phyloP scores from a whole-genome alignment of 768 basidiomycete species.

The Pulveroboletus sp. region DNA sequence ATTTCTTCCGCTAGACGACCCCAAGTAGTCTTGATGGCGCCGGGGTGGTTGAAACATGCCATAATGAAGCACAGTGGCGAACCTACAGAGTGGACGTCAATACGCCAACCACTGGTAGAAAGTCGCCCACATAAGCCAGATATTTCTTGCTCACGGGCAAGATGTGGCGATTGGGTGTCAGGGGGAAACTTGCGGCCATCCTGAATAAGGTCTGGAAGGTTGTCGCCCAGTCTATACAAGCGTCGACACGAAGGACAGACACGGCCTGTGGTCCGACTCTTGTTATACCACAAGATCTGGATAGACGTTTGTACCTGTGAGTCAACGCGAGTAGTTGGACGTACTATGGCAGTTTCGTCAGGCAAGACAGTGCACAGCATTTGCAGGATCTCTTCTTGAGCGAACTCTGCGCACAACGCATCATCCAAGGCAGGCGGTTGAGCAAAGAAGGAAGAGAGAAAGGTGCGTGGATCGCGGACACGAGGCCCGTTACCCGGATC shows the following conservation, averaged over 20 bases:
- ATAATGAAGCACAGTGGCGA: slow-evolving; percentile 74
- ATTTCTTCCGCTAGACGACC: slow-evolving; percentile 66
- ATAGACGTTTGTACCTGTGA: not conserved
- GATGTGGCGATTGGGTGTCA: slow-evolving; percentile 34
- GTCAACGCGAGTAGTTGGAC: slow-evolving; percentile 19
- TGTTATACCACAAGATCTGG: slow-evolving; percentile 83
- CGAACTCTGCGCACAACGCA: slow-evolving; percentile 71
- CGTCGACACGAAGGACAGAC: slow-evolving; percentile 77
- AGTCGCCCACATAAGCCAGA: slow-evolving; percentile 68
- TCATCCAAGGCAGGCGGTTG: slow-evolving; percentile 59
- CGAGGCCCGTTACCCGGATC: slow-evolving; percentile 80
- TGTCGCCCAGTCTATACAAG: slow-evolving; percentile 65
- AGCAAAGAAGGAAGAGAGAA: slow-evolving; percentile 64
- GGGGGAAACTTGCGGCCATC: slow-evolving; percentile 13
- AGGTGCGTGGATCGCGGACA: slow-evolving; percentile 61
- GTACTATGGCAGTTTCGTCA: slow-evolving; percentile 65
- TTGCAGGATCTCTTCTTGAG: slow-evolving; percentile 67
- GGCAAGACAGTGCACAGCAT: slow-evolving; percentile 69
- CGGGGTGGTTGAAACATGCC: slow-evolving; percentile 61
- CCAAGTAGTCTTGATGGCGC: slow-evolving; percentile 62
- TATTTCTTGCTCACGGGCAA: slow-evolving; percentile 58
- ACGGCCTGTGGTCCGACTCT: slow-evolving; percentile 63
- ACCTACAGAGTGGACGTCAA: slow-evolving; percentile 38
- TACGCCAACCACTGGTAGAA: not conserved
- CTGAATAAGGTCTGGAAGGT: slow-evolving; percentile 45